Evolutionary conservation across 129 eudicot genomes (phyloP).

Genomic region (Chrysanthemum seticuspe): DNA sequence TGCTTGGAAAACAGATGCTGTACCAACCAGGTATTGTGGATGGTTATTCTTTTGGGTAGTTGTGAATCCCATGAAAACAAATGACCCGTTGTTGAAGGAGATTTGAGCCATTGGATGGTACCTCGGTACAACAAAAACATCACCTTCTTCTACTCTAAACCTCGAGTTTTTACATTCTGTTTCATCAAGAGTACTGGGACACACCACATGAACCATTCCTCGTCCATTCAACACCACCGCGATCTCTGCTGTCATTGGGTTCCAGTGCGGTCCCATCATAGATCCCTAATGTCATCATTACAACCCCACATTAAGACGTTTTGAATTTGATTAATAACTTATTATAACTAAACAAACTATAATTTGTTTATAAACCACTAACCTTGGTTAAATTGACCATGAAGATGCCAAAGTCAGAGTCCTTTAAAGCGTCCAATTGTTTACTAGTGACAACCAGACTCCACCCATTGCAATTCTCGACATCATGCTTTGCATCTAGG

Average conservation of each 20-base stretch:
- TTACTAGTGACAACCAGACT: constrained; percentile 52
- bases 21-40: constrained; percentile 79
- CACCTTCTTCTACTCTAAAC: constrained; percentile 76
- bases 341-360: background rate
- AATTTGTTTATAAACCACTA: background rate
- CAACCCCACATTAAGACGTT: background rate
- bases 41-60: constrained; percentile 50
- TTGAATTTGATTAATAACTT: too few relatives aligned
- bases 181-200: constrained; percentile 41
- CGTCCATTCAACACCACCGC: constrained; percentile 61
- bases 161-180: constrained; percentile 52
- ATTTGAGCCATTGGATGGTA: constrained; percentile 79
- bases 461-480: constrained; percentile 81
- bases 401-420: constrained; percentile 54
- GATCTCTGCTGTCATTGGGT: constrained; percentile 67
- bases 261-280: constrained; percentile 99
- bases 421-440: constrained; percentile 41
- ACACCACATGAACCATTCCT: constrained; percentile 77
- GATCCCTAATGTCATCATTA: constrained; percentile 47
- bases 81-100: constrained; percentile 61
- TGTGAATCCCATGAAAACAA: constrained; percentile 80
- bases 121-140: constrained; percentile 78
- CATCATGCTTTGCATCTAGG: constrained; percentile 50
- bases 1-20: constrained; percentile 56
- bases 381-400: constrained; percentile 77